Percentiles rank a stretch among this genome's conserved stretches.
phyloP scores from a whole-genome alignment of 495 filamentous ascomycete genomes.

The Trichoderma parareesei region DNA sequence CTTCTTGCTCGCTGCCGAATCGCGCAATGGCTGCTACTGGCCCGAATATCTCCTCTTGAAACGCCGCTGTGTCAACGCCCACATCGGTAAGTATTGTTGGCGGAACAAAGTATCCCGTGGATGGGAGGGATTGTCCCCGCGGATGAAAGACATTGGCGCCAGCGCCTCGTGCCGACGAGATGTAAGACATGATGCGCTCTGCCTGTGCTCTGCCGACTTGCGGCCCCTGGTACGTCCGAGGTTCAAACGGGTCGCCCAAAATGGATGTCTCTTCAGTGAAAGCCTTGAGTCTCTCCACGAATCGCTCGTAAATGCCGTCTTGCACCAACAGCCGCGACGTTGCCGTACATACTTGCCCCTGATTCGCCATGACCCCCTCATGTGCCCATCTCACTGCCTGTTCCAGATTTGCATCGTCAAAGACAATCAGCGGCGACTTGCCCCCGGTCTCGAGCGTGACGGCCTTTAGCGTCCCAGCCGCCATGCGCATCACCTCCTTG shows the following conservation, averaged over 20 bases:
- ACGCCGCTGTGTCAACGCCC: conserved; percentile 76
- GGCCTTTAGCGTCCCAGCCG: conserved; percentile 80
- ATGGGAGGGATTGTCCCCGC: conserved; percentile 54
- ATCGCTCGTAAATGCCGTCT: conserved; percentile 73
- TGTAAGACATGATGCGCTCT: conserved; percentile 74
- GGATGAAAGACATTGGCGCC: conserved; percentile 70
- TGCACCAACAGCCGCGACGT: conserved; percentile 89
- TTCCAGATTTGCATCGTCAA: conserved; percentile 85
- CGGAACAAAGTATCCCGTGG: conserved; percentile 58
- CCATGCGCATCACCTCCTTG: conserved; percentile 88
- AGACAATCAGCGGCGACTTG: conserved; percentile 81
- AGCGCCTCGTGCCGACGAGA: conserved; percentile 75
- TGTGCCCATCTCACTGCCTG: conserved; percentile 88
- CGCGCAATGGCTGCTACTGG: conserved; percentile 78
- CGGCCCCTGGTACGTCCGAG: conserved; percentile 88
- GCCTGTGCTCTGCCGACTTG: conserved; percentile 88
- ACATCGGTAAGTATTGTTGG: conserved; percentile 92
- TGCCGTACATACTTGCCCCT: conserved; percentile 86
- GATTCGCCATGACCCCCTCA: conserved; percentile 68
- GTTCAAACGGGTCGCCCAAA: conserved; percentile 80
- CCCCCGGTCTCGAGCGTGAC: conserved; percentile 92
- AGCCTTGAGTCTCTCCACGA: conserved; percentile 67
- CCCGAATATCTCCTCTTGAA: conserved; percentile 89
- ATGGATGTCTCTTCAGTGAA: conserved; percentile 60
- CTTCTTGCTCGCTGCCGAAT: conserved; percentile 83